Percentiles rank a stretch among this genome's conserved stretches.
Conservation (phyloP, 202 grass and related monocot species). For the Setaria viridis region DNA sequence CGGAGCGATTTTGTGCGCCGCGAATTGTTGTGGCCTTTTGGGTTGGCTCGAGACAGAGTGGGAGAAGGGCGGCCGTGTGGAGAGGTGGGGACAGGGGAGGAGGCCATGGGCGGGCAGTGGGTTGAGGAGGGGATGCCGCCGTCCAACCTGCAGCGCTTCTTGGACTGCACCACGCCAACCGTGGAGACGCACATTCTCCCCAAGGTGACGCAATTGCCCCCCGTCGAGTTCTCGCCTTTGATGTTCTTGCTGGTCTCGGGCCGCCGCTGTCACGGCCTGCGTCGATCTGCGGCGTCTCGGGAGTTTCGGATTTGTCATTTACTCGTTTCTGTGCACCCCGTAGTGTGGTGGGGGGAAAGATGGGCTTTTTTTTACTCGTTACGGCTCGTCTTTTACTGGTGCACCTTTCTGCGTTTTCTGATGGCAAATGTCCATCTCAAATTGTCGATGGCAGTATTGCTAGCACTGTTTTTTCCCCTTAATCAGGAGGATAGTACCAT, state of each 20-base stretch:
- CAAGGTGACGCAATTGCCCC: conserved; percentile 57
- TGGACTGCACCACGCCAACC: conserved; percentile 74
- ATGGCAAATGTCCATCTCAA: background rate
- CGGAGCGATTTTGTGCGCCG: conserved; percentile 18
- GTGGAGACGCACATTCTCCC: conserved; percentile 68
- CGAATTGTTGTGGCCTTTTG: background rate
- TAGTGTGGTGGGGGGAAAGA: background rate
- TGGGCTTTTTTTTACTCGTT: background rate
- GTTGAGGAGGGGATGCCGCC: conserved; percentile 39
- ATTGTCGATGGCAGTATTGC: background rate
- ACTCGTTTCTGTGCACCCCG: conserved; percentile 9
- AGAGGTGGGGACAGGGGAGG: background rate
- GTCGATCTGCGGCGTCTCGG: conserved; percentile 17
- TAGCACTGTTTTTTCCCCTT: background rate
- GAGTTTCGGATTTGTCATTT: conserved; percentile 43
- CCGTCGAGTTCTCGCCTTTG: background rate
- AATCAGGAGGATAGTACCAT: background rate
- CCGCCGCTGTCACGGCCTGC: background rate
- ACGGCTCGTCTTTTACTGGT: background rate
- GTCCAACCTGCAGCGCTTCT: conserved; percentile 84
- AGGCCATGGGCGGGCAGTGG: conserved; percentile 55
- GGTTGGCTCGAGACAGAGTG: background rate
- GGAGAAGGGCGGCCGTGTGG: background rate
- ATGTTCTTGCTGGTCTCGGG: background rate
- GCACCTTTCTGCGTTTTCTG: conserved; percentile 1